These are phyloP conservation scores for Tylopilus cervinicoccineus DNA, from an alignment of 768 basidiomycete genomes.

Conservation along the genomic window DNA sequence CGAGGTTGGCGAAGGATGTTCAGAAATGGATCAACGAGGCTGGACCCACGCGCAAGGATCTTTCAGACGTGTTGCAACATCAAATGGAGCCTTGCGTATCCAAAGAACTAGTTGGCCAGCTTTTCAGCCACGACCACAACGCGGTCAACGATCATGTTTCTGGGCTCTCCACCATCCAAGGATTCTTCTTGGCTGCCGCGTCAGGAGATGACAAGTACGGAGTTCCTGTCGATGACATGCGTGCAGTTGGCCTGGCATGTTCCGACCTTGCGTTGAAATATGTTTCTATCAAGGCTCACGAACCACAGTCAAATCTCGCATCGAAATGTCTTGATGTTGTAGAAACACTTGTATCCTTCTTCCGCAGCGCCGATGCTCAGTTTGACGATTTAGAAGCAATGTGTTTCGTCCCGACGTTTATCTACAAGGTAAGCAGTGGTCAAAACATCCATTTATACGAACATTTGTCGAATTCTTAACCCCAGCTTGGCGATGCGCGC, in stretches of 20 bases:
- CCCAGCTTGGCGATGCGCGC: constrained; percentile 87
- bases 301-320: constrained; percentile 86
- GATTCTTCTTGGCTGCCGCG: constrained; percentile 64
- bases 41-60: constrained; percentile 79
- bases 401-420: constrained; percentile 84
- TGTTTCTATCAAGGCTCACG: constrained; percentile 82
- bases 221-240: constrained; percentile 43
- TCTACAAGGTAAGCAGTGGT: constrained; percentile 67
- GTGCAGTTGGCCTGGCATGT: constrained; percentile 73
- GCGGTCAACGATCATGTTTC: constrained; percentile 88
- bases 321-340: constrained; percentile 87
- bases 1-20: constrained; percentile 69
- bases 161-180: constrained; percentile 70
- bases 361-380: constrained; percentile 70
- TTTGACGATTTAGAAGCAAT: constrained; percentile 82
- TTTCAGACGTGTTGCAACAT: constrained; percentile 77
- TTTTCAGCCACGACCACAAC: constrained; percentile 96
- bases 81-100: constrained; percentile 90
- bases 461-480: constrained; percentile 2
- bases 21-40: constrained; percentile 84
- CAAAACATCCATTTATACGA: background rate
- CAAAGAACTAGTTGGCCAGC: constrained; percentile 64
- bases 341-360: constrained; percentile 70
- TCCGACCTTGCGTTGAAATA: constrained; percentile 94
- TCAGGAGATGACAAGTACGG: constrained; percentile 53